A percentile compares a stretch with the other conserved stretches of the same genome.
Conservation (phyloP, 768 basidiomycete genomes). For the Boletus reticuloceps region DNA sequence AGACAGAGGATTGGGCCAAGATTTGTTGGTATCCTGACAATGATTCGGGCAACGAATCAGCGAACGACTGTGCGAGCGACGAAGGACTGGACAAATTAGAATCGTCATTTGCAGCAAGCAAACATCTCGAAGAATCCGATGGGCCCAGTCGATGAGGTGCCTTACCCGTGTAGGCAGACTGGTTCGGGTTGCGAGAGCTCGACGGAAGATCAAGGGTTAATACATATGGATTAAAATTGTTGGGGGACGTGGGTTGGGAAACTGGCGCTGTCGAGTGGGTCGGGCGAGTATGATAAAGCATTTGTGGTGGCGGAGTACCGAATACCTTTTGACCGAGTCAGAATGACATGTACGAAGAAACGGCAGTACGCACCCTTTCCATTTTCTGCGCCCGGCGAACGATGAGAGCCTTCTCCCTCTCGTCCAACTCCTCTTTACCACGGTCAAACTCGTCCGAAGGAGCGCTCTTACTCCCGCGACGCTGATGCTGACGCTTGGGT, state of each 20-base stretch:
- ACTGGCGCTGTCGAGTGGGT: conserved; percentile 34
- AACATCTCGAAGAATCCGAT: conserved; percentile 57
- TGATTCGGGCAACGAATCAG: conserved; percentile 19
- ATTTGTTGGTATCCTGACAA: conserved; percentile 17
- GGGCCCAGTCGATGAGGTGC: conserved; percentile 50
- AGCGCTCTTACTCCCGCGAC: conserved; percentile 47
- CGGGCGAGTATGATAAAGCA: conserved; percentile 68
- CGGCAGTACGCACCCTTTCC: conserved; percentile 61
- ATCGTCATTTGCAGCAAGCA: conserved; percentile 39
- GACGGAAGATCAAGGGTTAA: conserved; percentile 21
- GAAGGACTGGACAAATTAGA: conserved; percentile 18
- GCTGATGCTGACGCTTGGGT: conserved; percentile 38
- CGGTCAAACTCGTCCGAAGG: conserved; percentile 56
- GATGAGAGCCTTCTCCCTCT: conserved; percentile 73
- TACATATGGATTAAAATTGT: conserved; percentile 15
- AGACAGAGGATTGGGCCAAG: conserved; percentile 47
- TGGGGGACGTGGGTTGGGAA: conserved; percentile 27
- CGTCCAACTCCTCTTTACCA: conserved; percentile 66
- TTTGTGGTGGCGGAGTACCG: conserved; percentile 76
- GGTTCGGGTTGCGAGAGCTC: conserved; percentile 42
- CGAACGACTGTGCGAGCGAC: conserved; percentile 18
- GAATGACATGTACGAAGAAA: background rate
- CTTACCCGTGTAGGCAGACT: conserved; percentile 49
- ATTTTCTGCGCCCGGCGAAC: conserved; percentile 82
- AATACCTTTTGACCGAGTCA: conserved; percentile 55